These are phyloP conservation scores for Bombardia bombarda DNA, from an alignment of 495 filamentous ascomycete genomes.

Conservation along the genomic window DNA sequence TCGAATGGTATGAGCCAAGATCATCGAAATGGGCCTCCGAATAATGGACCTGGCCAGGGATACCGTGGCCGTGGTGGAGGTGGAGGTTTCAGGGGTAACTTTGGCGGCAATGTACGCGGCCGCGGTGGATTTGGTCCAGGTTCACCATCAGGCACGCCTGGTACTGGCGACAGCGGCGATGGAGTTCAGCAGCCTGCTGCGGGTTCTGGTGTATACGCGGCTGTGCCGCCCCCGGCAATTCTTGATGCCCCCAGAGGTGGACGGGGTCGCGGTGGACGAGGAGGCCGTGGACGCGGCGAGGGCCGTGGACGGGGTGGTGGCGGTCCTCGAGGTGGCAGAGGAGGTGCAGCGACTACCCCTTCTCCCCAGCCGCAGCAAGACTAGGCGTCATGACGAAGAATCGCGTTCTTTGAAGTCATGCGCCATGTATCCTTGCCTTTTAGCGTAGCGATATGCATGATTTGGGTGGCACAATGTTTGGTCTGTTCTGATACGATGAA, in stretches of 20 bases:
- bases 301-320: conserved; percentile 11
- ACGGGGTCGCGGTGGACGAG: conserved; percentile 28
- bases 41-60: too few species aligned
- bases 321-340: conserved; percentile 15
- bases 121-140: conserved; percentile 14
- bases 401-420: too few species aligned
- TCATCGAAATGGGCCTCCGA: neutral
- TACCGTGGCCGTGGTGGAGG: conserved; percentile 29
- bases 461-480: too few species aligned
- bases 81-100: too few species aligned
- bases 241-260: conserved; percentile 45
- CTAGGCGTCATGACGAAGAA: too few species aligned
- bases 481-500: too few species aligned
- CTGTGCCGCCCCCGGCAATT: conserved; percentile 70
- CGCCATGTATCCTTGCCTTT: too few species aligned
- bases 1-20: conserved; percentile 1
- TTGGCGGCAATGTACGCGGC: conserved; percentile 5
- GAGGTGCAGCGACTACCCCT: conserved; percentile 9
- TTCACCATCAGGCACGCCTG: conserved; percentile 21
- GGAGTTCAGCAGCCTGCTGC: conserved; percentile 6
- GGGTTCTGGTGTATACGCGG: conserved; percentile 45
- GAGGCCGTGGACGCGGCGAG: conserved; percentile 18
- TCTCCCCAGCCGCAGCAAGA: too few species aligned
- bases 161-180: neutral
- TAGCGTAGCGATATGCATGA: too few species aligned